These are phyloP conservation scores for Spergularia azorica DNA, from an alignment of 179 eudicot genomes.

Conservation along the genomic window DNA sequence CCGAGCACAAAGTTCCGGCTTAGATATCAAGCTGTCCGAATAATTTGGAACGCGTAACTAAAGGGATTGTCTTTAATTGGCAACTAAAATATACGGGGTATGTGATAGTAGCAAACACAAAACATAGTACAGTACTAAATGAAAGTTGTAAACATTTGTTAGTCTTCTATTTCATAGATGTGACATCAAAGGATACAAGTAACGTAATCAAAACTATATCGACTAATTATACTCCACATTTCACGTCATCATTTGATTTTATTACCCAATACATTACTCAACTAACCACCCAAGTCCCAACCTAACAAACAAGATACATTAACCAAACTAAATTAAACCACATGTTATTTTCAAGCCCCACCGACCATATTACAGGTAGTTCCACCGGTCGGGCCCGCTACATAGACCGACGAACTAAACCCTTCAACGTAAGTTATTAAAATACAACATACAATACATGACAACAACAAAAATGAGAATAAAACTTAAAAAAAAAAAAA, in stretches of 20 bases:
- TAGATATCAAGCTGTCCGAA: not conserved
- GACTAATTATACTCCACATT: not conserved
- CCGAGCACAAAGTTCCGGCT: not conserved
- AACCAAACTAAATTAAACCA: not conserved
- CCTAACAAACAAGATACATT: not conserved
- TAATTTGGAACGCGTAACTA: not conserved
- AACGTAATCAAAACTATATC: not conserved
- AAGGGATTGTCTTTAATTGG: not conserved
- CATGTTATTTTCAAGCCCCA: constrained; percentile 1
- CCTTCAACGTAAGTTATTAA: not conserved
- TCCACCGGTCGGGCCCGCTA: not conserved
- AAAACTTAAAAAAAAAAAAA: not conserved
- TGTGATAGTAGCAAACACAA: not conserved
- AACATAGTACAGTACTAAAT: not conserved
- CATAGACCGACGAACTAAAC: not conserved
- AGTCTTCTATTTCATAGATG: not conserved
- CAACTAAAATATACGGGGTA: not conserved
- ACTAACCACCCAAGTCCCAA: not conserved
- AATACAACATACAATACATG: not conserved
- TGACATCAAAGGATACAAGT: constrained; percentile 1
- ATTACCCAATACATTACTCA: not conserved
- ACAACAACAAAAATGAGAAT: not conserved
- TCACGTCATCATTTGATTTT: constrained; percentile 5
- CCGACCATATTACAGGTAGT: not conserved
- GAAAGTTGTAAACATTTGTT: not conserved